These are phyloP conservation scores for Zygnema cylindricum DNA, from an alignment of 139 green algal genomes.

Conservation along the genomic window DNA sequence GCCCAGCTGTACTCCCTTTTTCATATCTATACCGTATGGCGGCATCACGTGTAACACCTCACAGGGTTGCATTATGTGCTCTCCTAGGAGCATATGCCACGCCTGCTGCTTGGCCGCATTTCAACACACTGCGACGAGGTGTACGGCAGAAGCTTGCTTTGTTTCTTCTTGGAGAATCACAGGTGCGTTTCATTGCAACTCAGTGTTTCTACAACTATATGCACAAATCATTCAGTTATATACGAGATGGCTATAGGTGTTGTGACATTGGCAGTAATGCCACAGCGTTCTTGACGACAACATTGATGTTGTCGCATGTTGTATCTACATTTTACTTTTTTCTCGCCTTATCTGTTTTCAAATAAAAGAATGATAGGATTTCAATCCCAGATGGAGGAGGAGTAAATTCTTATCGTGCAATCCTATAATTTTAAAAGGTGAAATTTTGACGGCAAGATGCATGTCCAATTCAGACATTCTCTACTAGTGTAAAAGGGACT, in stretches of 20 bases:
- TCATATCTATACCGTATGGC: slow-evolving; percentile 4
- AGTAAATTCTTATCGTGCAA: too few relatives aligned
- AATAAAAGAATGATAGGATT: too few relatives aligned
- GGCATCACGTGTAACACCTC: background rate
- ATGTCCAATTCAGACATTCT: too few relatives aligned
- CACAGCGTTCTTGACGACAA: background rate
- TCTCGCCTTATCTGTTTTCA: too few relatives aligned
- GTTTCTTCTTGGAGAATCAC: background rate
- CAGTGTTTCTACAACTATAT: background rate
- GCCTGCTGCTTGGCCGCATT: background rate
- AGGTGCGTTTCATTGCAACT: background rate
- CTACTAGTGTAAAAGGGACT: too few relatives aligned
- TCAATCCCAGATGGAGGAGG: too few relatives aligned
- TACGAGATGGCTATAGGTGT: background rate
- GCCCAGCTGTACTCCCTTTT: too few relatives aligned
- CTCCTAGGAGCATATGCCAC: background rate
- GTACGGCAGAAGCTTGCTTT: background rate
- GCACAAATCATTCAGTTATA: background rate
- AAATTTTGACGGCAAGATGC: too few relatives aligned
- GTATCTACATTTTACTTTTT: too few relatives aligned
- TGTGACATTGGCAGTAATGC: background rate
- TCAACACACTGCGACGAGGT: background rate
- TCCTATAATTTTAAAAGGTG: too few relatives aligned
- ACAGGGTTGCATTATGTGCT: background rate
- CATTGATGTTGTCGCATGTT: background rate